Evolutionary conservation across 805 yeast genomes (phyloP), one percentile per base, ranked within the genome.

Genomic region (Pichia heedii): DNA sequence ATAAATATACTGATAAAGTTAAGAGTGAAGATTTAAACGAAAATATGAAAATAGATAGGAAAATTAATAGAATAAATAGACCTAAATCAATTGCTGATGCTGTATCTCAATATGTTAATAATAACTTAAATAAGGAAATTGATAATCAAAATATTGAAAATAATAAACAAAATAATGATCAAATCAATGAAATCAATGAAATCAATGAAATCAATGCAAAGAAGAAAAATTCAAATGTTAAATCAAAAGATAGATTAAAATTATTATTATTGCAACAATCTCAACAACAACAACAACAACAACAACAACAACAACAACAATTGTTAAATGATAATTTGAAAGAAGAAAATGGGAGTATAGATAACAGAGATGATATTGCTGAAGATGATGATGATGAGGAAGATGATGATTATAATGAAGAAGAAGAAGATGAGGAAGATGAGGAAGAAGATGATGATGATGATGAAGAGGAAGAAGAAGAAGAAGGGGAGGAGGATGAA

Each of bases 11-110:
- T 37, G 22, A 34, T 6, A 26, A 38, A 12, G 9, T 22, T 10
- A 21, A 35, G 19, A n/a, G 33, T 20, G 36, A 12, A 13, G 24
- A 13, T 26, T 26, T 13, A 13, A 26, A 22, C 11, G 3, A 8
- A 10, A 15, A 4, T 29, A 16, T 10, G 18, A 29, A 29, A 29
- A 29, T n/a, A n/a, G n/a, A n/a, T n/a, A n/a, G n/a, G n/a, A n/a
- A n/a, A n/a, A n/a, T n/a, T n/a, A 30, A n/a, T 30, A 5, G 45
- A 27, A 47, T 61, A 66, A 51, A 41, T 21, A 51, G 56, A 37
- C 75, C 76, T 13, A 66, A 55, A 44, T 70, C 77, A 18, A 65
- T 74, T 72, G 79, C 78, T 10, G 79, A 74, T 55, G 81, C 81
- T 10, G 73, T 77, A 26, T 77, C 78, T 12, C 69, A 74, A 8